These are phyloP conservation scores for Fonsecaea monophora DNA, from an alignment of 2,329 filamentous ascomycete genomes.

Conservation along the genomic window DNA sequence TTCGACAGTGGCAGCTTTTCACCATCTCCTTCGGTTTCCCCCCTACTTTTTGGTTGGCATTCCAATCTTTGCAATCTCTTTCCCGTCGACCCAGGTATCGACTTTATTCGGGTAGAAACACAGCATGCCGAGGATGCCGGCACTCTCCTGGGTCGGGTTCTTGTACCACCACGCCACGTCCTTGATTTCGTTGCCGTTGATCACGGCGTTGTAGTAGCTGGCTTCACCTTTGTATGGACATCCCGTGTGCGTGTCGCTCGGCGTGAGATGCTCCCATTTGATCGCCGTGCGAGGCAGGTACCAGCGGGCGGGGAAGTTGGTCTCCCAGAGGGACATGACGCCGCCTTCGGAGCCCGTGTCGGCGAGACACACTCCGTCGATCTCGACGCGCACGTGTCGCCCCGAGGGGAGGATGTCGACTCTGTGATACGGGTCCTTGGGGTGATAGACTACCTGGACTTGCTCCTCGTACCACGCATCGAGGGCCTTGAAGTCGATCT, in stretches of 20 bases:
- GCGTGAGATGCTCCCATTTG: conserved; percentile 35
- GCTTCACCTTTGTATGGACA: conserved; percentile 41
- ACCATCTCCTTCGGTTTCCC: conserved; percentile 4
- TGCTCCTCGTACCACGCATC: conserved; percentile 41
- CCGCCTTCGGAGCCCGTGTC: conserved; percentile 39
- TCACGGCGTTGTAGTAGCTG: conserved; percentile 40
- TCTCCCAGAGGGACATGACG: conserved; percentile 40
- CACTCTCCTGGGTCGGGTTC: conserved; percentile 37
- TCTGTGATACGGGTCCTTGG: conserved; percentile 41
- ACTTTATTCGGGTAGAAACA: conserved; percentile 42
- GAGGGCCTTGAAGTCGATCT: conserved; percentile 39
- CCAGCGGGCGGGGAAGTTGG: conserved; percentile 39
- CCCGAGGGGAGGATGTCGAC: conserved; percentile 39
- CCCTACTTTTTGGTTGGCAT: conserved; percentile 9
- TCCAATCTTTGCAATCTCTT: conserved; percentile 33
- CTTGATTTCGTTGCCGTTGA: conserved; percentile 38
- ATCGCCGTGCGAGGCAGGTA: conserved; percentile 40
- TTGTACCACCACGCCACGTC: conserved; percentile 41
- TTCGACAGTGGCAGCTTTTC: conserved; percentile 6
- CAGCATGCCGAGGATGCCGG: conserved; percentile 34
- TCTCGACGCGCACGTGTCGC: conserved; percentile 36
- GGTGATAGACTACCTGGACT: conserved; percentile 35
- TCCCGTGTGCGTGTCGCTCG: conserved; percentile 38
- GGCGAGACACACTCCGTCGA: conserved; percentile 36
- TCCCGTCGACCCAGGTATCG: conserved; percentile 38